phyloP scores from a whole-genome alignment of 1,284 basidiomycete genomes.

The Ceratorhiza oryzae-sativae region DNA sequence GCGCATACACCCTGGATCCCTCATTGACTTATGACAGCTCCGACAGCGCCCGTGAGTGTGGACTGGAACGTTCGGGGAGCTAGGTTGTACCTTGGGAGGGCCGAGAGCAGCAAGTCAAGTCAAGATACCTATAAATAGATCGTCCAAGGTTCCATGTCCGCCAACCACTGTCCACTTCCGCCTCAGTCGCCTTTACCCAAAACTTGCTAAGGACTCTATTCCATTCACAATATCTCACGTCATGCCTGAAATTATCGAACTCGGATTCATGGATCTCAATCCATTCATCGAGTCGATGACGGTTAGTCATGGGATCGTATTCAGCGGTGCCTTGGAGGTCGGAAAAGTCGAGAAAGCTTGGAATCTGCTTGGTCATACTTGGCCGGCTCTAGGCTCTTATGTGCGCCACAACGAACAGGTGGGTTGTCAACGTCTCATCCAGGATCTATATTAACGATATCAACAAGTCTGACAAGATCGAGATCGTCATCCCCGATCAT shows the following conservation, averaged over 20 bases:
- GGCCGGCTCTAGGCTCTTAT: constrained; percentile 1
- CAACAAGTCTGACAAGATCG: constrained; percentile 19
- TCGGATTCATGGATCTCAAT: constrained; percentile 23
- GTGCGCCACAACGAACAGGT: not conserved
- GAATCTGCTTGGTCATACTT: not conserved
- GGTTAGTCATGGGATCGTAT: not conserved
- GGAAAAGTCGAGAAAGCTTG: constrained; percentile 1
- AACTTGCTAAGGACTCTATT: not conserved
- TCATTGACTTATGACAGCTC: not conserved
- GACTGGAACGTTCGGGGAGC: no score
- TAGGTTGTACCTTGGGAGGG: no score
- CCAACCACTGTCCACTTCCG: not conserved
- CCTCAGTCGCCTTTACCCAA: not conserved
- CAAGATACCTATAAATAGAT: not conserved
- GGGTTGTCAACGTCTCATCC: not conserved
- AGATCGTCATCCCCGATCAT: constrained; percentile 5
- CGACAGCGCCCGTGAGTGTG: not conserved
- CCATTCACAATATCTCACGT: not conserved
- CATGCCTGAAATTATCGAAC: not conserved
- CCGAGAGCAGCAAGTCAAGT: no score
- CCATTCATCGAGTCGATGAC: constrained; percentile 6
- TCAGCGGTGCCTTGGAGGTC: constrained; percentile 8
- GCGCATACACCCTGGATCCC: not conserved
- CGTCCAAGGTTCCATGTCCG: not conserved
- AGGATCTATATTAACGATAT: no score